Evolutionary conservation across 768 basidiomycete species (phyloP).

Genomic region (Gloeopeniophorella convolvens): DNA sequence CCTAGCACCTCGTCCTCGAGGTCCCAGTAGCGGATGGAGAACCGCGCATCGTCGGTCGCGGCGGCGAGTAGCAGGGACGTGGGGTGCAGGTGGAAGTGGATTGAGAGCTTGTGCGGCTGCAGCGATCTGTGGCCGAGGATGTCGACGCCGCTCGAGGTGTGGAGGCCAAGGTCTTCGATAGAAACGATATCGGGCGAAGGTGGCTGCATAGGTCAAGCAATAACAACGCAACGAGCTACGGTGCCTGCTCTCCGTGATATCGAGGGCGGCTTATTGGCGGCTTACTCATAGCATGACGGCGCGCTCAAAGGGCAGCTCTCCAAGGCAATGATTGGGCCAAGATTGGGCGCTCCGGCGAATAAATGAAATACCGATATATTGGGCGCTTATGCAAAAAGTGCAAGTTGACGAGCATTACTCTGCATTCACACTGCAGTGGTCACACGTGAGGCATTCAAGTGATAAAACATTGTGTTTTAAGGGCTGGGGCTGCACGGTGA

Average conservation of each 20-base stretch:
- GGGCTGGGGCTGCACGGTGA: no score
- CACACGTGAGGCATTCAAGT: no score
- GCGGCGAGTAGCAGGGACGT: slow-evolving; percentile 12
- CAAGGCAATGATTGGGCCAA: no score
- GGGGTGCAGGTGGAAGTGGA: slow-evolving; percentile 15
- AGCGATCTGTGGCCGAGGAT: not conserved
- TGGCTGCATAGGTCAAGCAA: not conserved
- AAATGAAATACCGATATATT: no score
- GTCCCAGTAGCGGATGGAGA: slow-evolving; percentile 15
- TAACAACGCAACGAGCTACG: not conserved
- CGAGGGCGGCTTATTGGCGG: no score
- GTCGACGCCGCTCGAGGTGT: slow-evolving; percentile 1
- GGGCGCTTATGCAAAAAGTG: no score
- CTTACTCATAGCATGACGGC: no score
- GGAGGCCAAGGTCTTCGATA: slow-evolving; percentile 7
- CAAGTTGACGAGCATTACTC: no score
- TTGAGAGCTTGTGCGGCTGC: slow-evolving; percentile 2
- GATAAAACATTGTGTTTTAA: no score
- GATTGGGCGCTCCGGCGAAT: no score
- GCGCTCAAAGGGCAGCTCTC: no score
- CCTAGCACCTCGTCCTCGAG: slow-evolving; percentile 9
- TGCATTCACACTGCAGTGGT: no score
- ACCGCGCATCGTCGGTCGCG: slow-evolving; percentile 12
- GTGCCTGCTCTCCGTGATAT: not conserved
- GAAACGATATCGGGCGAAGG: slow-evolving; percentile 13